Conservation (phyloP, 192 early-diverging fungal species). For the Rhizophagus prolifer region DNA sequence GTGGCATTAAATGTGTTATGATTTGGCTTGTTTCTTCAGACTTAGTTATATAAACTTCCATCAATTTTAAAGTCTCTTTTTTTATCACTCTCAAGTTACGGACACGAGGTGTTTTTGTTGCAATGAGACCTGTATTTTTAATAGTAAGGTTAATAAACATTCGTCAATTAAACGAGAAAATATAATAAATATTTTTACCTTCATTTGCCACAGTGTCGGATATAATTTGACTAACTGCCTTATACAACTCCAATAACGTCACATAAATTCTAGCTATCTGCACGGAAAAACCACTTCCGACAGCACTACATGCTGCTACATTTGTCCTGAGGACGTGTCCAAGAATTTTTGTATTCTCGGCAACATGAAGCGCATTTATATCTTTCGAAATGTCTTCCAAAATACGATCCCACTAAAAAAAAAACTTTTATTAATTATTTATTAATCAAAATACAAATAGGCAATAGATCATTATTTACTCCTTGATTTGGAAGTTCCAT, state of each 20-base stretch:
- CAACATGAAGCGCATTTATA: slow-evolving; percentile 67
- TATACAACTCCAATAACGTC: slow-evolving; percentile 90
- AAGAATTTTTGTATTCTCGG: slow-evolving; percentile 85
- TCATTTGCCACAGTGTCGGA: slow-evolving; percentile 72
- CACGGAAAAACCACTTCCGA: slow-evolving; percentile 83
- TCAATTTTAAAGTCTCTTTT: slow-evolving; percentile 88
- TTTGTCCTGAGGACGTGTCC: slow-evolving; percentile 95
- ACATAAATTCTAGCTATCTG: slow-evolving; percentile 90
- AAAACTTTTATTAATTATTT: not conserved
- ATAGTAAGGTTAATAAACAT: not conserved
- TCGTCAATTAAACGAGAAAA: not conserved
- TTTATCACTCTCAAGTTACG: slow-evolving; percentile 94
- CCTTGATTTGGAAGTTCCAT: slow-evolving; percentile 89
- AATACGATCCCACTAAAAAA: slow-evolving; percentile 73
- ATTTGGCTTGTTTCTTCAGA: slow-evolving; percentile 84
- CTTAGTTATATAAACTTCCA: slow-evolving; percentile 90
- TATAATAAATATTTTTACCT: slow-evolving; percentile 41
- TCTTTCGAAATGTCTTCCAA: slow-evolving; percentile 72
- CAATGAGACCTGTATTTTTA: slow-evolving; percentile 67
- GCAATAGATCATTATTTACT: slow-evolving; percentile 42
- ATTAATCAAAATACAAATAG: not conserved
- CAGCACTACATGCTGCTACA: slow-evolving; percentile 83
- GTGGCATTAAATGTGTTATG: slow-evolving; percentile 84
- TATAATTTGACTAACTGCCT: slow-evolving; percentile 81
- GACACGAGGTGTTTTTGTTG: slow-evolving; percentile 86